Base-by-base conservation (phyloP, 2,329 filamentous ascomycete species). In the Elsinoe arachidis region DNA sequence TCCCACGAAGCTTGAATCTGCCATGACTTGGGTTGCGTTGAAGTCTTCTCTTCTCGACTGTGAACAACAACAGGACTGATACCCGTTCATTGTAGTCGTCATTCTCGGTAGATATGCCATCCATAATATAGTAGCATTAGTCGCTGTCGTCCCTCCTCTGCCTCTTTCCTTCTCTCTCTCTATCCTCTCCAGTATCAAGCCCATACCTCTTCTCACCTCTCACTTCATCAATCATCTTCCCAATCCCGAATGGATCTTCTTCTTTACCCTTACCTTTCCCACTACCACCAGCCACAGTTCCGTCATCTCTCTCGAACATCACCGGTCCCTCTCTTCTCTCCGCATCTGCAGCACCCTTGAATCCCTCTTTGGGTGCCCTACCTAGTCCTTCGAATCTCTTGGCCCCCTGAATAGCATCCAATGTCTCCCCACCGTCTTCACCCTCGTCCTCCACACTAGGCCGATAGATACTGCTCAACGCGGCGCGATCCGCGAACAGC, bases 401-500 rank as follows among this genome's bases (percentile, higher is more conserved):
- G 4, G 82, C 80, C 73, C 90, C 93, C 64, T 91, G 86, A 61
- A 99, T 95, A 72, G 86, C 88, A 65, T 87, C 88, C 81, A 96
- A 87, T 46, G 81, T 83, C 60, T 91, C 88, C 0, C 87, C 92
- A 0, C 81, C 86, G 37, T 86, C 90, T 52, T 90, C 89, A 15
- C 88, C 86, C 44, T 90, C 88, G 58, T 86, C 84, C 43, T 80
- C 78, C 21, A 87, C 82, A 19, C 82, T 82, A 1, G 92, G 90
- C 34, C 90, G 82, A 73, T 99, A 99, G 63, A 99, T 97, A 70
- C 86, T 92, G 74, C 83, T 93, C 66, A 96, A 90, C 7, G 90
- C 92, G 68, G 97, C 92, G 69, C 96, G 90, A 12, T 93, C 92
- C 0, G 91, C 91, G 70, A 99, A 99, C 6, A 99, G 77, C 17